These are phyloP conservation scores for Parafenestella ontariensis DNA, from an alignment of 2,329 filamentous ascomycete species.

Conservation along the genomic window DNA sequence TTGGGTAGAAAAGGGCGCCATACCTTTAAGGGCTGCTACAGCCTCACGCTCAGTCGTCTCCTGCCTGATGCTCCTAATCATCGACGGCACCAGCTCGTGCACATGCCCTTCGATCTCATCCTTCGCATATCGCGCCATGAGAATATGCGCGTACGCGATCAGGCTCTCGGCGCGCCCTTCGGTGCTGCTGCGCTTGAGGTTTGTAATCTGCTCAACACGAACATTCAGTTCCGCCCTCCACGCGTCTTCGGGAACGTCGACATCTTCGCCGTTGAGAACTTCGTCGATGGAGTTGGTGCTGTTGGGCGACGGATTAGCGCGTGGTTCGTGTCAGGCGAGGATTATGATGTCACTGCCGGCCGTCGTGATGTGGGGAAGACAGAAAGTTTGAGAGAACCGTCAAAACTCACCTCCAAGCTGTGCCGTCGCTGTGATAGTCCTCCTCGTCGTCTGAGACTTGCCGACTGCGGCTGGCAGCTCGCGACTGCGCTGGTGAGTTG, in stretches of 20 bases:
- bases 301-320: slow-evolving; percentile 29
- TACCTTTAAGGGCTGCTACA: slow-evolving; percentile 70
- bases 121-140: slow-evolving; percentile 72
- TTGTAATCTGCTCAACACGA: slow-evolving; percentile 73
- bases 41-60: slow-evolving; percentile 74
- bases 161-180: slow-evolving; percentile 73
- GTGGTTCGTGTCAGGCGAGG: slow-evolving; percentile 14
- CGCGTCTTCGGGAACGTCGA: slow-evolving; percentile 56
- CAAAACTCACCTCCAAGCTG: slow-evolving; percentile 61
- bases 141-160: slow-evolving; percentile 66
- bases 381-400: slow-evolving; percentile 8
- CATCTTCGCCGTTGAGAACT: slow-evolving; percentile 60
- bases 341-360: slow-evolving; percentile 40
- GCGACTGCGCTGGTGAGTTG: slow-evolving; percentile 66
- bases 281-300: slow-evolving; percentile 74
- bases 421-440: slow-evolving; percentile 66
- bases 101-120: slow-evolving; percentile 67
- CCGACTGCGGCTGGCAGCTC: slow-evolving; percentile 59
- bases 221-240: slow-evolving; percentile 70
- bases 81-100: slow-evolving; percentile 67
- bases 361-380: slow-evolving; percentile 13
- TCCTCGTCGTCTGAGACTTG: slow-evolving; percentile 71
- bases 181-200: slow-evolving; percentile 79
- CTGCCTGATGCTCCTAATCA: slow-evolving; percentile 73
- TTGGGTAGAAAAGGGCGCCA: not conserved